These are phyloP conservation scores for Lenzites betulinus DNA, from an alignment of 768 basidiomycete species.

Conservation along the genomic window DNA sequence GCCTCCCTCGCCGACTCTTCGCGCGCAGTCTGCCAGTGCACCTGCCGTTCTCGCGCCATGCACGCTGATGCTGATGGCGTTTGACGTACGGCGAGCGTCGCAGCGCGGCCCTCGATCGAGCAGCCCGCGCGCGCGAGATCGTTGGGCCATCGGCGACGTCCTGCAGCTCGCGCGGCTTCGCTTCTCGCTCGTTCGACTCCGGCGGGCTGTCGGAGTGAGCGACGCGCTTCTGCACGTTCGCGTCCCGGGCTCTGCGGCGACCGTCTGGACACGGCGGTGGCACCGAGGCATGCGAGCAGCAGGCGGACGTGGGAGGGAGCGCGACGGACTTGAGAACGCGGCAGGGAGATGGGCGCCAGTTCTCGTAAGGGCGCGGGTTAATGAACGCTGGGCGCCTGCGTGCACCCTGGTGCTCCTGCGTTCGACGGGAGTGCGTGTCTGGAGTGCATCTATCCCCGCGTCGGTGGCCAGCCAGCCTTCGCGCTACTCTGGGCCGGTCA, in stretches of 20 bases:
- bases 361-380: neutral
- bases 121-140: neutral
- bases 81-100: slow-evolving; percentile 8
- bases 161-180: neutral
- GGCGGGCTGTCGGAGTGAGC: neutral
- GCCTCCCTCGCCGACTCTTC: neutral
- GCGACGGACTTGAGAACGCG: neutral
- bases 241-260: no score
- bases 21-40: neutral
- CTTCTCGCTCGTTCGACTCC: neutral
- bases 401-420: neutral
- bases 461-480: neutral
- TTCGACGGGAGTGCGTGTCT: no score
- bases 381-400: neutral
- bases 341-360: no score
- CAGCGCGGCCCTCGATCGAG: slow-evolving; percentile 2
- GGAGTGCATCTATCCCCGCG: neutral
- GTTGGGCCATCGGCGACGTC: slow-evolving; percentile 10
- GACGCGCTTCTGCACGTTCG: neutral
- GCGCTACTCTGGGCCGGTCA: slow-evolving; percentile 1
- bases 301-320: neutral
- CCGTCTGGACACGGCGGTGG: no score
- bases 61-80: slow-evolving; percentile 1
- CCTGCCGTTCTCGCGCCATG: neutral
- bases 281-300: neutral